phyloP scores from a whole-genome alignment of 2,329 filamentous ascomycete genomes.

The Colletotrichum navitas region DNA sequence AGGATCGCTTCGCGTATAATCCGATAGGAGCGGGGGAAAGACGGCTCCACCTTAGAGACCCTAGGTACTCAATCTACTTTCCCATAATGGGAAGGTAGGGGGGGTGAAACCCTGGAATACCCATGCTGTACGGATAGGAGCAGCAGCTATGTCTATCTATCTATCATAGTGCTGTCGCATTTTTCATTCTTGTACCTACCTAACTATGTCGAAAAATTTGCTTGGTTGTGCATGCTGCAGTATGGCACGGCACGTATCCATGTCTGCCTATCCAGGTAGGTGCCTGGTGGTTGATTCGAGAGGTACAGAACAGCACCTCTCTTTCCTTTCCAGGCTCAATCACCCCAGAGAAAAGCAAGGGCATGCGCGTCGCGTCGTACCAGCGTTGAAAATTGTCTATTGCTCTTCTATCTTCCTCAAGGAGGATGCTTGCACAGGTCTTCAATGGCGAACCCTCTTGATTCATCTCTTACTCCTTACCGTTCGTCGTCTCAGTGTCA shows the following conservation, averaged over 20 bases:
- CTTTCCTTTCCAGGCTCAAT: background rate
- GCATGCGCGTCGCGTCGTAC: background rate
- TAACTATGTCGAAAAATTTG: background rate
- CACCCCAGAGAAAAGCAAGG: background rate
- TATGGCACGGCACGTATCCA: background rate
- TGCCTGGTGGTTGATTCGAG: background rate
- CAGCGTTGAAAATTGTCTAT: too few relatives aligned
- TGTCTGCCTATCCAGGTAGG: background rate
- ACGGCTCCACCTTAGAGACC: background rate
- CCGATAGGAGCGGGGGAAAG: background rate
- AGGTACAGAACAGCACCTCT: background rate
- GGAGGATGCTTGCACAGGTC: slow-evolving; percentile 12
- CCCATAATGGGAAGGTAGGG: background rate
- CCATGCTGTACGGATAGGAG: background rate
- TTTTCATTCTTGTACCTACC: background rate
- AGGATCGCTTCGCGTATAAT: background rate
- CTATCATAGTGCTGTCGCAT: background rate
- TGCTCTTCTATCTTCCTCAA: background rate
- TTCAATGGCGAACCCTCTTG: background rate
- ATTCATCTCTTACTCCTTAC: slow-evolving; percentile 16
- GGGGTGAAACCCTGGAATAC: background rate
- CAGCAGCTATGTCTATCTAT: background rate
- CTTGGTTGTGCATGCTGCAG: background rate
- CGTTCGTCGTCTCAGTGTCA: slow-evolving; percentile 4
- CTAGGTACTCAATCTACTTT: background rate